Evolutionary conservation across 1,284 basidiomycete genomes (phyloP).

Genomic region (Lentinus polychrous): DNA sequence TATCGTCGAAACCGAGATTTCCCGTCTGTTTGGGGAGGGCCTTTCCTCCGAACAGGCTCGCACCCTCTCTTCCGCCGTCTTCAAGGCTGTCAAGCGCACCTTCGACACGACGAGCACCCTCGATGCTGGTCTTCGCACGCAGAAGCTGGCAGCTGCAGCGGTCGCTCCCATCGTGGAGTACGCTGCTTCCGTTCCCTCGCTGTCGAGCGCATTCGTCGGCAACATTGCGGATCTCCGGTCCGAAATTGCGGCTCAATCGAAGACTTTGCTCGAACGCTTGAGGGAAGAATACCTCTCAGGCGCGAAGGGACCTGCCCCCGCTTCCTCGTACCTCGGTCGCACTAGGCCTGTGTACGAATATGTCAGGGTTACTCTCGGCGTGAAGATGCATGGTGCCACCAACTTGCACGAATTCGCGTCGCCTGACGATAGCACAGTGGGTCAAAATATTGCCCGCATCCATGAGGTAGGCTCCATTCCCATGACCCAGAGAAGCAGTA

Average conservation of each 20-base stretch:
- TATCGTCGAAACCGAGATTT: constrained; percentile 48
- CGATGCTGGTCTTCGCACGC: constrained; percentile 61
- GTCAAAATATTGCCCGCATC: constrained; percentile 60
- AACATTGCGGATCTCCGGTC: constrained; percentile 46
- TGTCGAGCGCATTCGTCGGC: constrained; percentile 20
- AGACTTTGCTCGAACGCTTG: constrained; percentile 40
- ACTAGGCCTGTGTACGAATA: constrained; percentile 67
- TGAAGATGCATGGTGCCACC: constrained; percentile 70
- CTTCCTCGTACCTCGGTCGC: constrained; percentile 53
- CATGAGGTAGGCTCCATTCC: constrained; percentile 38
- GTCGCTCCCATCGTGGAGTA: constrained; percentile 56
- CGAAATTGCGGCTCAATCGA: constrained; percentile 38
- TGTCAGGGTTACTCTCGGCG: constrained; percentile 55
- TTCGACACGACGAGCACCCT: constrained; percentile 65
- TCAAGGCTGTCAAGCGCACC: constrained; percentile 37
- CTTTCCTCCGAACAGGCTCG: constrained; percentile 28
- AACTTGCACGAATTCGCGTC: constrained; percentile 51
- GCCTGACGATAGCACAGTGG: constrained; percentile 52
- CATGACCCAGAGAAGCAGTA: constrained; percentile 8
- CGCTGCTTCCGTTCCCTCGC: constrained; percentile 33
- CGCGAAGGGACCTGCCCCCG: constrained; percentile 47
- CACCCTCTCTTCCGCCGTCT: constrained; percentile 29
- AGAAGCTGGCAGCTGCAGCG: constrained; percentile 54
- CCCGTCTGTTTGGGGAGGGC: constrained; percentile 35
- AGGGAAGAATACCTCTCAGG: constrained; percentile 50